Conservation (phyloP, 192 early-diverging fungal species). For the Jimgerdemannia flammicorona region DNA sequence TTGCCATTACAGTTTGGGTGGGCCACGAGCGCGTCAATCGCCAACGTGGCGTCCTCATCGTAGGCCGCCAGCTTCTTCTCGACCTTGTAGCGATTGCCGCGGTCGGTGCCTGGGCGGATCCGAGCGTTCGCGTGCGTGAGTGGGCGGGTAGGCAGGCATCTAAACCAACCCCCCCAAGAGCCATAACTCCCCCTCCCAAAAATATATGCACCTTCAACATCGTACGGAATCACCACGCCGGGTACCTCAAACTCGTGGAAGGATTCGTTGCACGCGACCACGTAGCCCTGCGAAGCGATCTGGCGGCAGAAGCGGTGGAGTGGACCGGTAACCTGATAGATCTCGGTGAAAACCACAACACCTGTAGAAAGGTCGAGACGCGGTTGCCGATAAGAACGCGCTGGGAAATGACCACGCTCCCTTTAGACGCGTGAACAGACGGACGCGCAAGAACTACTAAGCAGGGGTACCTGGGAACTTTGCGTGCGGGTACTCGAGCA, state of each 20-base stretch:
- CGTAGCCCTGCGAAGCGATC: slow-evolving; percentile 44
- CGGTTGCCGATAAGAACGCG: neutral
- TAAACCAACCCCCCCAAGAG: too few relatives aligned
- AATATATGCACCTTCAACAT: slow-evolving; percentile 35
- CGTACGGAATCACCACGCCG: slow-evolving; percentile 53
- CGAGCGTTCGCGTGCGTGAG: neutral
- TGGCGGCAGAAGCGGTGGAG: slow-evolving; percentile 58
- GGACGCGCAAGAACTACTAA: slow-evolving; percentile 9
- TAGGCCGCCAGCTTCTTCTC: slow-evolving; percentile 50
- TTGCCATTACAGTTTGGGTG: slow-evolving; percentile 55
- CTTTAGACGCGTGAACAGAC: too few relatives aligned
- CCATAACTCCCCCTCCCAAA: neutral
- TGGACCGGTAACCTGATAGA: slow-evolving; percentile 64
- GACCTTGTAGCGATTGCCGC: slow-evolving; percentile 57
- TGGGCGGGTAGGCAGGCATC: too few relatives aligned
- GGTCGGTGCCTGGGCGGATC: slow-evolving; percentile 31
- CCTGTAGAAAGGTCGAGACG: neutral
- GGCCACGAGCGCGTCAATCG: slow-evolving; percentile 41
- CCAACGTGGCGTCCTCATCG: slow-evolving; percentile 54
- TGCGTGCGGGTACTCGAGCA: slow-evolving; percentile 47
- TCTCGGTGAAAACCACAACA: slow-evolving; percentile 45
- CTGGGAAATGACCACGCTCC: neutral
- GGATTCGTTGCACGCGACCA: slow-evolving; percentile 56
- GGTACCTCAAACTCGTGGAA: slow-evolving; percentile 60
- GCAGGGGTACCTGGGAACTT: slow-evolving; percentile 42